Percentiles rank a stretch among this genome's conserved stretches.
These are phyloP conservation scores for Luzula sylvatica DNA, from an alignment of 176 grass and related monocot genomes.

Conservation along the genomic window DNA sequence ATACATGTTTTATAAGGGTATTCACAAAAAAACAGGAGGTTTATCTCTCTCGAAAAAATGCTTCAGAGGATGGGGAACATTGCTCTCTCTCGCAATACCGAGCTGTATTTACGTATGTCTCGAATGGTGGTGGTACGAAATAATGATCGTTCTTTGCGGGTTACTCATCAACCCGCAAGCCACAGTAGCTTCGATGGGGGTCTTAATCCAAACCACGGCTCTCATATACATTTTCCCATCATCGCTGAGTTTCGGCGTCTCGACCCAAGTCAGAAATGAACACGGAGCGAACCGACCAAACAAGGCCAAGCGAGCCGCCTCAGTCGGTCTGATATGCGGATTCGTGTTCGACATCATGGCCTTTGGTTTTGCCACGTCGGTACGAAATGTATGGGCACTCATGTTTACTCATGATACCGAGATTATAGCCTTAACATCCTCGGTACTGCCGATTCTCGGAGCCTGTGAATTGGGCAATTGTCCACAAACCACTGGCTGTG, in stretches of 20 bases:
- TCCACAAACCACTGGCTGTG: slow-evolving; percentile 52
- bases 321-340: slow-evolving; percentile 46
- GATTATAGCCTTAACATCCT: slow-evolving; percentile 55
- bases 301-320: slow-evolving; percentile 34
- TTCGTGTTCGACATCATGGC: slow-evolving; percentile 47
- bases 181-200: slow-evolving; percentile 78
- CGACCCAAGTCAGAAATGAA: slow-evolving; percentile 80
- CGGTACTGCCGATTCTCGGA: slow-evolving; percentile 64
- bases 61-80: slow-evolving; percentile 59
- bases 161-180: slow-evolving; percentile 66
- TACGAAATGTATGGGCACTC: slow-evolving; percentile 41
- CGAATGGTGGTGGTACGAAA: too few relatives aligned
- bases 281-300: slow-evolving; percentile 59
- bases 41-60: slow-evolving; percentile 38
- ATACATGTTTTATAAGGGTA: slow-evolving; percentile 37
- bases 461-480: slow-evolving; percentile 76
- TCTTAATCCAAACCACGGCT: slow-evolving; percentile 84
- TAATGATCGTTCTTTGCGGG: slow-evolving; percentile 83
- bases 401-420: slow-evolving; percentile 68
- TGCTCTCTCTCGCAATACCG: slow-evolving; percentile 49
- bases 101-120: slow-evolving; percentile 90
- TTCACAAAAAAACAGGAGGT: slow-evolving; percentile 42
- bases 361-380: slow-evolving; percentile 42
- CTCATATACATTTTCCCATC: slow-evolving; percentile 97
- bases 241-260: too few relatives aligned